Evolutionary conservation across 2,329 filamentous ascomycete genomes (phyloP), one percentile per base, ranked within the genome.

Genomic region (Chaetomium sp.): DNA sequence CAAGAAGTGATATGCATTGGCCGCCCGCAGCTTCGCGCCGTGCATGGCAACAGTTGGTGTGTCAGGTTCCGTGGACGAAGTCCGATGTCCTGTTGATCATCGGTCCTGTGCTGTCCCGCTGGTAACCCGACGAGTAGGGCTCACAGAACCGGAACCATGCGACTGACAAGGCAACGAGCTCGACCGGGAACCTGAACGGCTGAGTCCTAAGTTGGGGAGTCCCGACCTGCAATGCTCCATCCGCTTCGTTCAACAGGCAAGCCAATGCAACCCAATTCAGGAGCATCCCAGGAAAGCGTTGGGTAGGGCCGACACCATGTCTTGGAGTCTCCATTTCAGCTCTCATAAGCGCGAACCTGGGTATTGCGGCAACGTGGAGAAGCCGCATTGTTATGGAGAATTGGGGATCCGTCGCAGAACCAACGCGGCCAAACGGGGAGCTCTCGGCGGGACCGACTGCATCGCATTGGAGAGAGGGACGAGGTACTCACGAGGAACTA

Each of bases 241-340:
- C 45, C 45, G n/a, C 45, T 21, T n/a, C 38, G 38, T 47, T 23
- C 45, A 47, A 47, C 4, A 47, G 25, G 19, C 27, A 27, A 27
- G 23, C 25, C 60, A 59, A 64, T 64, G 62, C 53, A 66, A 62
- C 54, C 58, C 35, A 57, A n/a, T 25, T 51, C 51, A 35, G 54
- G 47, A 31, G 12, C 16, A 31, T 21, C 54, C 45, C 8, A 25
- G 13, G 25, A 23, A 23, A 55, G 35, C 13, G 19, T 33, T 33
- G 27, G 60, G 54, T 50, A 50, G 31, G 50, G 33, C 35, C 59
- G 50, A 55, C 59, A 61, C 0, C 25, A 50, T 21, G 49, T 25
- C 42, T 50, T 49, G n/a, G 38, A 12, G 33, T 42, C 21, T 31
- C 58, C 58, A 59, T 60, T 21, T 42, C 47, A 60, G 45, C 57